A percentile compares a stretch with the other conserved stretches of the same genome.
These are phyloP conservation scores for Calonectria hawksworthii DNA, from an alignment of 2,329 filamentous ascomycete species.

Conservation along the genomic window DNA sequence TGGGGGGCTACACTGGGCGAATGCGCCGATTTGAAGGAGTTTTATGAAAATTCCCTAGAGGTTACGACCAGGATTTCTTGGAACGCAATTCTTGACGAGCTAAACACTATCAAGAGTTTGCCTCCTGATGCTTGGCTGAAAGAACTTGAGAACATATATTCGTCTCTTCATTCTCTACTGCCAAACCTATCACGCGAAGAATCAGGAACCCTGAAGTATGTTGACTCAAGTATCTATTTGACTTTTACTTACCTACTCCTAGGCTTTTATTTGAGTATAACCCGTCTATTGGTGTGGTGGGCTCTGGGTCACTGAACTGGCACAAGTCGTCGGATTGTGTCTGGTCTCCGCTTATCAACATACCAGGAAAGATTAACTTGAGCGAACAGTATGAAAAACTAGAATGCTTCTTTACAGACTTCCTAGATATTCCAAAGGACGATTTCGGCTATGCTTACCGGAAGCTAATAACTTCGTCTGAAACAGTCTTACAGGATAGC, in stretches of 20 bases:
- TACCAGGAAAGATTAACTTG: background rate
- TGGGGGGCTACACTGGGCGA: background rate
- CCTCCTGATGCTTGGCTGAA: background rate
- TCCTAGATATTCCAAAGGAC: background rate
- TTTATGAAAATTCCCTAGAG: background rate
- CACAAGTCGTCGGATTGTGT: background rate
- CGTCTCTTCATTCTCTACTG: background rate
- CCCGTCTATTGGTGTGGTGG: background rate
- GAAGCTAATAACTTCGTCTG: background rate
- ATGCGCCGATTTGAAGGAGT: background rate
- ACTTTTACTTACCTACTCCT: background rate
- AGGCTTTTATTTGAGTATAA: background rate
- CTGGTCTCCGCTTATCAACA: background rate
- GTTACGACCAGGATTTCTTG: background rate
- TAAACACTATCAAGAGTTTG: background rate
- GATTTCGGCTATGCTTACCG: background rate
- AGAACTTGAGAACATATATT: background rate
- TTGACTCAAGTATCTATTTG: too few relatives aligned
- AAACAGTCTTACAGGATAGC: background rate
- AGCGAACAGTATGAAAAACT: background rate
- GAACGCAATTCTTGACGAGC: background rate
- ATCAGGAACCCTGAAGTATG: background rate
- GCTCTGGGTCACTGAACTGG: background rate
- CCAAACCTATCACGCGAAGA: background rate
- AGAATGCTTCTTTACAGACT: background rate